Evolutionary conservation across 495 filamentous ascomycete species (phyloP).

Genomic region (Podospora sp.): DNA sequence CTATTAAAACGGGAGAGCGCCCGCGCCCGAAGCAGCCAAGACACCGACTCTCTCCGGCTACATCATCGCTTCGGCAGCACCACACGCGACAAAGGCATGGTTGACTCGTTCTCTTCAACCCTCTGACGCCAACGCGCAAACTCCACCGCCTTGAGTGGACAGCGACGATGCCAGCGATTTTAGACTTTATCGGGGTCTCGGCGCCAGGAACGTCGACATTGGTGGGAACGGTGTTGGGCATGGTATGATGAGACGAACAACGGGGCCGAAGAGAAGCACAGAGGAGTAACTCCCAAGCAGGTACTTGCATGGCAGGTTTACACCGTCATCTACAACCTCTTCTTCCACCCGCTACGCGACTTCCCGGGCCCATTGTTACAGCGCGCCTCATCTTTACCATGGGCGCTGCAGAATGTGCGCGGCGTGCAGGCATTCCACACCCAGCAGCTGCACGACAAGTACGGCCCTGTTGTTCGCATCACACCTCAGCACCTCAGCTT

Average conservation of each 20-base stretch:
- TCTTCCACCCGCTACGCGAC: constrained; percentile 53
- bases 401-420: constrained; percentile 9
- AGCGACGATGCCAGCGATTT: background rate
- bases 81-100: no score
- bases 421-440: constrained; percentile 24
- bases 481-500: constrained; percentile 59
- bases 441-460: constrained; percentile 47
- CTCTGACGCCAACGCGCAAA: no score
- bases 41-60: no score
- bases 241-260: background rate
- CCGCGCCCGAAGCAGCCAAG: no score
- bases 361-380: constrained; percentile 55
- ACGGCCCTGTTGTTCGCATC: constrained; percentile 59
- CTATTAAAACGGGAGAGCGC: no score
- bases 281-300: background rate
- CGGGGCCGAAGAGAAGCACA: background rate
- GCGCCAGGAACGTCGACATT: background rate
- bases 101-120: no score
- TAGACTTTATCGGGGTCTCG: background rate
- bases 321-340: constrained; percentile 50
- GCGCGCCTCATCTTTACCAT: constrained; percentile 46
- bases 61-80: no score
- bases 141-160: no score
- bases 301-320: background rate
- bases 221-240: background rate